phyloP scores from a whole-genome alignment of 768 basidiomycete species.

The Tricholoma terreum region DNA sequence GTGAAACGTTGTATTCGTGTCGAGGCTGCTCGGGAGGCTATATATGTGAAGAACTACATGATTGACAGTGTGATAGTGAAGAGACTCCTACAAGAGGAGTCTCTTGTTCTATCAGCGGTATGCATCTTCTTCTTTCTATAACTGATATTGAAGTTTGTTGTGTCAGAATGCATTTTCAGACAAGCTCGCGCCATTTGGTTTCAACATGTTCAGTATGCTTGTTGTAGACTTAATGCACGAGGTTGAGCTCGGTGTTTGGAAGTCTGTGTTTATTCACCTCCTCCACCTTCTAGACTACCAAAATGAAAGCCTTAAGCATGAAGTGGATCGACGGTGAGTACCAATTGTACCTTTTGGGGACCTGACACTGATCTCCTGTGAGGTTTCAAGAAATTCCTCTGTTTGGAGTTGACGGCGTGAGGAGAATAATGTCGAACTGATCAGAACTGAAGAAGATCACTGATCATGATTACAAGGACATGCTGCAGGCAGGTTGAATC shows the following conservation, averaged over 20 bases:
- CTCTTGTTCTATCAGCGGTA: not conserved
- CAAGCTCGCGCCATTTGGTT: slow-evolving; percentile 5
- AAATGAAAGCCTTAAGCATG: slow-evolving; percentile 9
- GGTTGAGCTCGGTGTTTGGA: slow-evolving; percentile 38
- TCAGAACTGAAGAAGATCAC: slow-evolving; percentile 14
- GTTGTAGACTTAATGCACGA: slow-evolving; percentile 38
- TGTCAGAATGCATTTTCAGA: not conserved
- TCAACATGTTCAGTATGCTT: slow-evolving; percentile 25
- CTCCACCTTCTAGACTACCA: slow-evolving; percentile 28
- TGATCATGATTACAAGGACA: slow-evolving; percentile 25
- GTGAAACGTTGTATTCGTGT: slow-evolving; percentile 9
- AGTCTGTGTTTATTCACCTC: slow-evolving; percentile 31
- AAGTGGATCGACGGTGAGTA: slow-evolving; percentile 22
- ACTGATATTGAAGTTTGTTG: not conserved
- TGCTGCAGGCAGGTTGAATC: slow-evolving; percentile 20
- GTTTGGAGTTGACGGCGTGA: slow-evolving; percentile 25
- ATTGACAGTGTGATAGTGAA: slow-evolving; percentile 26
- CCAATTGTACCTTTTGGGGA: not conserved
- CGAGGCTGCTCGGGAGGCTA: slow-evolving; percentile 13
- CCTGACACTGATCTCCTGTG: not conserved
- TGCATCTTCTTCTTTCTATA: not conserved
- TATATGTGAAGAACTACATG: slow-evolving; percentile 23
- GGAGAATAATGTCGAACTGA: slow-evolving; percentile 15
- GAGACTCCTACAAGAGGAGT: slow-evolving; percentile 19
- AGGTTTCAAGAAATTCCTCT: slow-evolving; percentile 28